A percentile compares a stretch with the other conserved stretches of the same genome.
Conservation (phyloP, 495 filamentous ascomycete species). For the Xylaria intraflava region DNA sequence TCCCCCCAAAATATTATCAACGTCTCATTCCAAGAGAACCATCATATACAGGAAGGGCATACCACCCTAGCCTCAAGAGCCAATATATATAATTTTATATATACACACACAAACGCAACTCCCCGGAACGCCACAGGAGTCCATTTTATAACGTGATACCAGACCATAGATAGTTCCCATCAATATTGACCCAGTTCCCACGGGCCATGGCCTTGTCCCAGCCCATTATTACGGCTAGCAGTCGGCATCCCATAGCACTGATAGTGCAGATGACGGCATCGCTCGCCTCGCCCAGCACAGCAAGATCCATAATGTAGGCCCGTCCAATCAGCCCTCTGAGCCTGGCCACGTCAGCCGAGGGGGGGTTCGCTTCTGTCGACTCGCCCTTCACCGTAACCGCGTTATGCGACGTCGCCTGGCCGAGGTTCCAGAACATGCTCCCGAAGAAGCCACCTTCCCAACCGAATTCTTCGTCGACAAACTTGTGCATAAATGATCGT, state of each 20-base stretch:
- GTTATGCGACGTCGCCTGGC: conserved; percentile 31
- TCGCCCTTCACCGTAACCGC: conserved; percentile 14
- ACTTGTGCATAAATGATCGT: conserved; percentile 43
- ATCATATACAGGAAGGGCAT: neutral
- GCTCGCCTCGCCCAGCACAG: conserved; percentile 54
- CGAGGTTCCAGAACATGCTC: conserved; percentile 62
- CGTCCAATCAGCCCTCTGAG: conserved; percentile 59
- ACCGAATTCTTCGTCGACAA: conserved; percentile 59
- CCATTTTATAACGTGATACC: conserved; percentile 26
- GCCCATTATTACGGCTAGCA: conserved; percentile 72
- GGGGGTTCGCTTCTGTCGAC: conserved; percentile 12
- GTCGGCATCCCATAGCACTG: conserved; percentile 55
- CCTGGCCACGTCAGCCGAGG: conserved; percentile 46
- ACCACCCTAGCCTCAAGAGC: neutral
- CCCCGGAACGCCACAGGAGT: neutral
- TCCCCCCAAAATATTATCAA: too few species aligned
- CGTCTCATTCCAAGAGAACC: too few species aligned
- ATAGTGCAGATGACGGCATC: conserved; percentile 62
- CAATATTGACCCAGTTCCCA: conserved; percentile 63
- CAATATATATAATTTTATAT: neutral
- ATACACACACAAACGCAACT: neutral
- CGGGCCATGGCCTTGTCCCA: conserved; percentile 58
- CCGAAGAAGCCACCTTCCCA: conserved; percentile 73
- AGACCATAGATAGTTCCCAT: conserved; percentile 56
- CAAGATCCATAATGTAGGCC: conserved; percentile 66